A percentile compares a stretch with the other conserved stretches of the same genome.
These are phyloP conservation scores for Clavispora fructus DNA, from an alignment of 805 yeast genomes.

Conservation along the genomic window DNA sequence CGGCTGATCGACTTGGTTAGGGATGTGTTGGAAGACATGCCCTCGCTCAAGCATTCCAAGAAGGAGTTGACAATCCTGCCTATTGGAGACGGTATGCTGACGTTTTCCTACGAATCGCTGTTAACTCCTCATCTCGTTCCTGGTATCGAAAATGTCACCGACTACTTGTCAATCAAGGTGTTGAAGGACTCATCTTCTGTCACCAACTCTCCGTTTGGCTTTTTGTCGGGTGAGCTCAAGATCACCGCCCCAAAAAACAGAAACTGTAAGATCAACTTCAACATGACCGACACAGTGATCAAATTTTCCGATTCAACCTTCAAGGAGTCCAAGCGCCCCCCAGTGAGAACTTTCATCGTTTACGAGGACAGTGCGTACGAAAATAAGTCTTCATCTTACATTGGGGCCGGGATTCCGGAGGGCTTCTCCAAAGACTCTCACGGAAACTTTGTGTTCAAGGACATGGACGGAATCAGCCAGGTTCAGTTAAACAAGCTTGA, in stretches of 20 bases:
- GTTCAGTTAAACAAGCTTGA: slow-evolving; percentile 60
- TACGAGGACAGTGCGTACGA: slow-evolving; percentile 30
- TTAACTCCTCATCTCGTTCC: slow-evolving; percentile 38
- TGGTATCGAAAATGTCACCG: slow-evolving; percentile 28
- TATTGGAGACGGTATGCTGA: slow-evolving; percentile 43
- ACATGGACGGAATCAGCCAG: slow-evolving; percentile 58
- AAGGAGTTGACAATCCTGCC: slow-evolving; percentile 29
- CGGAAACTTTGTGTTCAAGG: slow-evolving; percentile 47
- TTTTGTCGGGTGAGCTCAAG: slow-evolving; percentile 56
- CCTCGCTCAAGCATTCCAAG: slow-evolving; percentile 46
- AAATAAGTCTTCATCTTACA: not conserved
- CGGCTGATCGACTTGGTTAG: slow-evolving; percentile 42
- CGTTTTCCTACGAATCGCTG: slow-evolving; percentile 47
- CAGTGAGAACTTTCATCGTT: slow-evolving; percentile 59
- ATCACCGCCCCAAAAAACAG: slow-evolving; percentile 60
- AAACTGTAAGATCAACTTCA: slow-evolving; percentile 58
- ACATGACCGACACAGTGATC: slow-evolving; percentile 39
- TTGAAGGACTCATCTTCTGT: slow-evolving; percentile 44
- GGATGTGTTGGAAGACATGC: slow-evolving; percentile 52
- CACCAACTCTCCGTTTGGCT: slow-evolving; percentile 51
- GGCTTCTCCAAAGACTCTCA: slow-evolving; percentile 42
- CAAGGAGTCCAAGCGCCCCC: slow-evolving; percentile 33
- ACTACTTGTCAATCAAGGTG: slow-evolving; percentile 48
- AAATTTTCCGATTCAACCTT: slow-evolving; percentile 11
- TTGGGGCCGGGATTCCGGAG: slow-evolving; percentile 28